phyloP scores from a whole-genome alignment of 305 asterid species.

The Fraxinus xanthoxyloides region DNA sequence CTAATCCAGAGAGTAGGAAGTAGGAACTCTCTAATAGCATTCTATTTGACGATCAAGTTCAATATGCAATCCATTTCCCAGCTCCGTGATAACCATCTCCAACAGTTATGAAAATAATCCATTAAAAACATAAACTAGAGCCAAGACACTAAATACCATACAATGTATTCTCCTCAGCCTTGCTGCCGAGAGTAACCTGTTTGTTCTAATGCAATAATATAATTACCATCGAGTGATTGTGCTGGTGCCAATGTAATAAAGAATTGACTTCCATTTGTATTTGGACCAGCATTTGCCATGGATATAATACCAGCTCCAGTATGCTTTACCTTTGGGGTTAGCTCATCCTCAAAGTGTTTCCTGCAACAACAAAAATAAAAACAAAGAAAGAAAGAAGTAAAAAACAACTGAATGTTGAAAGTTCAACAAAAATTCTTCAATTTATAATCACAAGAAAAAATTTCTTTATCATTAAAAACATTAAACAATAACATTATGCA shows the following conservation, averaged over 20 bases:
- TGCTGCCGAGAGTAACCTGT: background rate
- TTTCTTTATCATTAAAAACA: background rate
- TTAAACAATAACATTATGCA: background rate
- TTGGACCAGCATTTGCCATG: conserved; percentile 99
- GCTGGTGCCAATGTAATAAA: conserved; percentile 94
- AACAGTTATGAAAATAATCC: background rate
- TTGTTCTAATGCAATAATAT: background rate
- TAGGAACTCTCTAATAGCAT: background rate
- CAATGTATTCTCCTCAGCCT: background rate
- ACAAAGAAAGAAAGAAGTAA: background rate
- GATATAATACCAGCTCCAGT: conserved; percentile 97
- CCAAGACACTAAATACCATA: background rate
- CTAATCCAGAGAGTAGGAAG: background rate
- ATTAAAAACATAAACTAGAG: background rate
- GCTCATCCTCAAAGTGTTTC: conserved; percentile 87
- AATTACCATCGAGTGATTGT: conserved; percentile 83
- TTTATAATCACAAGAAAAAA: background rate
- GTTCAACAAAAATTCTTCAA: background rate
- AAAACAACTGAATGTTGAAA: conserved; percentile 4
- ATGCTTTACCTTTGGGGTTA: conserved; percentile 77
- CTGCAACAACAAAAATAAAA: conserved; percentile 35
- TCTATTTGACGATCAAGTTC: background rate
- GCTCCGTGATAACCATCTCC: background rate
- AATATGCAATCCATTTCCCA: background rate
- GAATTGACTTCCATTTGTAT: conserved; percentile 97